Base-by-base conservation (phyloP, 2,329 filamentous ascomycete genomes). In the Pseudogymnoascus sp. region DNA sequence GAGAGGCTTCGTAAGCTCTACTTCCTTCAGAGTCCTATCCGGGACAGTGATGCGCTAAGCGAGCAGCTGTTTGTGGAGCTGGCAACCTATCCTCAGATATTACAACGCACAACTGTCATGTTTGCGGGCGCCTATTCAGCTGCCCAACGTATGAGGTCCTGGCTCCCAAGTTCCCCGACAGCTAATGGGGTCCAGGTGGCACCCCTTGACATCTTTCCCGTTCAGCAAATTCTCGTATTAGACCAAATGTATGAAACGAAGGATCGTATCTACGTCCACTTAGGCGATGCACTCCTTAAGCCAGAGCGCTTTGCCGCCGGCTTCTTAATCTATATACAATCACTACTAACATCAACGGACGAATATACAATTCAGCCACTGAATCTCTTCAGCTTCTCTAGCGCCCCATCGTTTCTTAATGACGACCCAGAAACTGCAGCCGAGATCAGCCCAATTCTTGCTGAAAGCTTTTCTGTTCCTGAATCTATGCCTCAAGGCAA, bases 331-430 rank as follows among this genome's bases (percentile, higher is more conserved):
- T 49, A 49, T 28, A 25, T 28, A 25, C 43, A 49, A 28, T 49
- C 21, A 9, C 21, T 28, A 28, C n/a, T 49, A 14, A 49, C 43
- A 11, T 49, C 21, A 28, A 3, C 14, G n/a, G 43, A 16, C 45
- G 31, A 9, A 25, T 64, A 25, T 62, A 28, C 14, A 61, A 62
- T 9, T 25, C 43, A 35, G 21, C 59, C 31, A 62, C 61, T 28
- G 63, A 59, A 41, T 9, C 60, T 66, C 23, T 61, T 67, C 60
- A 37, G 52, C 41, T 63, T 67, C 33, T 64, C 65, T 35, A 65
- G 62, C 28, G 58, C 25, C n/a, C 61, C 62, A n/a, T 60, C 59
- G 25, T 67, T 62, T 35, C 23, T 64, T 12, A 23, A 55, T 18
- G 14, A 33, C 14, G 63, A 61, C 55, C 31, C 41, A 45, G 41